These are phyloP conservation scores for Penicillium sp. DNA, from an alignment of 2,329 filamentous ascomycete species.

Conservation along the genomic window DNA sequence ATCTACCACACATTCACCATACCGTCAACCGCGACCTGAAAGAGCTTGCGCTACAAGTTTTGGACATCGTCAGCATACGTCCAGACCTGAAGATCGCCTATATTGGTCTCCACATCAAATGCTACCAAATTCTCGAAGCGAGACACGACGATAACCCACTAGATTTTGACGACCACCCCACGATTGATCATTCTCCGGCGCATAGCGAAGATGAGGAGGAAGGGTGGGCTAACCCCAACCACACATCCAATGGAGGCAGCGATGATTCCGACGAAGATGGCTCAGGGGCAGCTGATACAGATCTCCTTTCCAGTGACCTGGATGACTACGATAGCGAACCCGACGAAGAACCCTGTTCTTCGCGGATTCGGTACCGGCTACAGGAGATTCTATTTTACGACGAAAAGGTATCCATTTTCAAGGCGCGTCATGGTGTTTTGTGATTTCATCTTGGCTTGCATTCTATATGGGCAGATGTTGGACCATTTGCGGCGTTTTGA, in stretches of 20 bases:
- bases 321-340: conserved; percentile 48
- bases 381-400: conserved; percentile 82
- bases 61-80: conserved; percentile 73
- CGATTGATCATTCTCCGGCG: conserved; percentile 40
- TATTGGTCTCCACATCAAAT: conserved; percentile 72
- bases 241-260: conserved; percentile 46
- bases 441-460: conserved; percentile 22
- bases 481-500: conserved; percentile 4
- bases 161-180: conserved; percentile 32
- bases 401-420: conserved; percentile 78
- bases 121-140: conserved; percentile 75
- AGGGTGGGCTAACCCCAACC: conserved; percentile 41
- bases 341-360: conserved; percentile 38
- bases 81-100: conserved; percentile 76
- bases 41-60: conserved; percentile 72
- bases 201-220: conserved; percentile 43
- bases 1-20: conserved; percentile 66
- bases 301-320: conserved; percentile 26
- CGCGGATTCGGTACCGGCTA: conserved; percentile 55
- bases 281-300: conserved; percentile 17
- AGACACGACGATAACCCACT: conserved; percentile 38
- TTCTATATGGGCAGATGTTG: not conserved
- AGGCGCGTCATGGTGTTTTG: conserved; percentile 62
- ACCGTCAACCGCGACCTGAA: conserved; percentile 62
- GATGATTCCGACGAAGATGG: conserved; percentile 25